These are phyloP conservation scores for Grammothele lineata DNA, from an alignment of 768 basidiomycete genomes.

Conservation along the genomic window DNA sequence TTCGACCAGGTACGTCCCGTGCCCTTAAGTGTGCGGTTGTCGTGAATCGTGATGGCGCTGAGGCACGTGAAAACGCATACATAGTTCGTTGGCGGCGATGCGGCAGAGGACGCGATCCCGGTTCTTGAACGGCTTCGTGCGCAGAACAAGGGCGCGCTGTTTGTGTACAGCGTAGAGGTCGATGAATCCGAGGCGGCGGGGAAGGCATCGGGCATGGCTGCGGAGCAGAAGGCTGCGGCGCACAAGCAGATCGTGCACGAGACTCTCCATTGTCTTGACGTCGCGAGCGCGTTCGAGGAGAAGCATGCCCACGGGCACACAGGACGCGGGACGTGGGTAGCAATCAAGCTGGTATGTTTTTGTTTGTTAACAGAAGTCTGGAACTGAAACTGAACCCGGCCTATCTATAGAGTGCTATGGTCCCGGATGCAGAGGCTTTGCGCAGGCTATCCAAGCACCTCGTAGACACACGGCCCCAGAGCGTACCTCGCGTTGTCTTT, in stretches of 20 bases:
- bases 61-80: background rate
- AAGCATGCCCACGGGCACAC: slow-evolving; percentile 15
- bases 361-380: background rate
- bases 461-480: slow-evolving; percentile 35
- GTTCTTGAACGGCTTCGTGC: slow-evolving; percentile 59
- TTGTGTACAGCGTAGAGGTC: slow-evolving; percentile 89
- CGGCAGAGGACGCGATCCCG: slow-evolving; percentile 62
- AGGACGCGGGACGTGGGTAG: slow-evolving; percentile 73
- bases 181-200: slow-evolving; percentile 51
- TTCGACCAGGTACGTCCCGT: slow-evolving; percentile 63
- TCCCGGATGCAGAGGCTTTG: slow-evolving; percentile 59
- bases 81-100: slow-evolving; percentile 89
- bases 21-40: background rate
- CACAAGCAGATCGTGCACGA: slow-evolving; percentile 71
- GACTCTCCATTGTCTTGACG: slow-evolving; percentile 71
- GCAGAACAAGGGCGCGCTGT: slow-evolving; percentile 69
- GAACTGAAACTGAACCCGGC: too few relatives aligned
- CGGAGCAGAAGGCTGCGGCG: slow-evolving; percentile 23
- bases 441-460: slow-evolving; percentile 60
- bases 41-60: background rate
- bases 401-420: slow-evolving; percentile 53
- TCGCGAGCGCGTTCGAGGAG: slow-evolving; percentile 80
- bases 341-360: slow-evolving; percentile 67
- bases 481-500: slow-evolving; percentile 44
- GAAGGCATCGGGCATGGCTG: slow-evolving; percentile 18